Evolutionary conservation across 2,329 filamentous ascomycete species (phyloP).

Genomic region (Epichloe hybrida): DNA sequence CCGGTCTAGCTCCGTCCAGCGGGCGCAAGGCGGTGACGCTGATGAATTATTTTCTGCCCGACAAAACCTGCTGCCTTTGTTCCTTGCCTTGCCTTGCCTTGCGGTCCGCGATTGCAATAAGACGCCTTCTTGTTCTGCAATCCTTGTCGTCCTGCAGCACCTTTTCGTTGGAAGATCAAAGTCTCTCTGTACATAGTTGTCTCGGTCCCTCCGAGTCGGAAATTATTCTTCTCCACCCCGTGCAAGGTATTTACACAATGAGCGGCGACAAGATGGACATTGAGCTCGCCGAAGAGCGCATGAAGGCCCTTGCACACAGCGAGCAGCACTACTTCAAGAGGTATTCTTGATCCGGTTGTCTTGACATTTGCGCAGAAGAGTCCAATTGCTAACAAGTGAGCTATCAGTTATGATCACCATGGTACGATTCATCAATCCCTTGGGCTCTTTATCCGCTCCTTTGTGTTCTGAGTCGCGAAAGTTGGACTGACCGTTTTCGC

Average conservation of each 20-base stretch:
- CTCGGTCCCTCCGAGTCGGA: neutral
- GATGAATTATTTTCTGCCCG: conserved; percentile 18
- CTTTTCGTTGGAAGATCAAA: neutral
- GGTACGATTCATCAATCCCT: conserved; percentile 37
- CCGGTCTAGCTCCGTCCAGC: neutral
- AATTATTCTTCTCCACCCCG: neutral
- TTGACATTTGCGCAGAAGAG: no score
- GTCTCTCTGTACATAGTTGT: neutral
- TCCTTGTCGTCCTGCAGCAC: neutral
- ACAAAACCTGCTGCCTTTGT: conserved; percentile 10
- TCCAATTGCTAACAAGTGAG: neutral
- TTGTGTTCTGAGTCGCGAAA: neutral
- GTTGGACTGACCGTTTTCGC: neutral
- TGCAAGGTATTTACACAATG: conserved; percentile 22
- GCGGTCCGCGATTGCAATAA: conserved; percentile 1
- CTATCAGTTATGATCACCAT: conserved; percentile 84
- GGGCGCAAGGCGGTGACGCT: conserved; percentile 15
- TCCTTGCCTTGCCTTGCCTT: neutral
- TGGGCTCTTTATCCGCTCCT: conserved; percentile 5
- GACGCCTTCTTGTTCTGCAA: neutral
- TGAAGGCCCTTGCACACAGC: conserved; percentile 72
- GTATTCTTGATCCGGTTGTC: conserved; percentile 38
- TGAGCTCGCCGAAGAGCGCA: conserved; percentile 45
- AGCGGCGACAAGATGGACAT: conserved; percentile 42
- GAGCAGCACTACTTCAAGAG: conserved; percentile 99